A percentile compares a stretch with the other conserved stretches of the same genome.
phyloP scores from a whole-genome alignment of 1,139 yeast genomes.

The Yamadazyma triangularis region DNA sequence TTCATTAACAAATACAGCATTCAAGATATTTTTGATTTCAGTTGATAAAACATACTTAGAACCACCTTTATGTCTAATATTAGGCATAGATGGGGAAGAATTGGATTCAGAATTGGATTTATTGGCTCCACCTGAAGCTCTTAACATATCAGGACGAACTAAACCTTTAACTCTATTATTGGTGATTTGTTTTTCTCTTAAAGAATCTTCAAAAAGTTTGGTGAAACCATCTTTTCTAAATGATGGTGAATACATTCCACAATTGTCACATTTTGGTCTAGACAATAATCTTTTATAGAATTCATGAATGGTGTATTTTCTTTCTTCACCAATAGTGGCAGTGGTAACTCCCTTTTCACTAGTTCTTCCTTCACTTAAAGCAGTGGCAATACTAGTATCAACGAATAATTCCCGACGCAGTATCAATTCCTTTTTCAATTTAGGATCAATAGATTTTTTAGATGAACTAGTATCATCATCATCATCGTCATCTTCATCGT shows the following conservation, averaged over 20 bases:
- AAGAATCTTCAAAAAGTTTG: constrained; percentile 84
- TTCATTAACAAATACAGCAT: constrained; percentile 72
- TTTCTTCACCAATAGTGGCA: constrained; percentile 81
- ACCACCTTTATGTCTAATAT: constrained; percentile 57
- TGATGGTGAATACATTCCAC: constrained; percentile 91
- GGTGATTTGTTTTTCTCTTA: constrained; percentile 73
- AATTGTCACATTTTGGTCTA: constrained; percentile 89
- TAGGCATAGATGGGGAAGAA: constrained; percentile 33
- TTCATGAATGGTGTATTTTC: constrained; percentile 71
- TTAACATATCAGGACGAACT: constrained; percentile 67
- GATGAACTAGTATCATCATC: constrained; percentile 27
- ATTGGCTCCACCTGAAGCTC: constrained; percentile 15
- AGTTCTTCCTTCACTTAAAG: constrained; percentile 76
- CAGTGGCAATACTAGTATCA: constrained; percentile 62
- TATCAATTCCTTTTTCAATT: constrained; percentile 44
- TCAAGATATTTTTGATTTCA: constrained; percentile 76
- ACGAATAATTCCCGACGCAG: constrained; percentile 67
- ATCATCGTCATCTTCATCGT: constrained; percentile 27
- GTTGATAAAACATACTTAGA: constrained; percentile 84
- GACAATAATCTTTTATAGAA: constrained; percentile 69
- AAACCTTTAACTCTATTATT: constrained; percentile 82
- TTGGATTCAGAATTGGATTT: constrained; percentile 8
- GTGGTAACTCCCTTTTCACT: constrained; percentile 66
- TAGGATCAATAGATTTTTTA: constrained; percentile 27
- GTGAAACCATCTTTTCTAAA: constrained; percentile 94